Evolutionary conservation across 257 asterid genomes (phyloP).

Genomic region (Cinchona pubescens): DNA sequence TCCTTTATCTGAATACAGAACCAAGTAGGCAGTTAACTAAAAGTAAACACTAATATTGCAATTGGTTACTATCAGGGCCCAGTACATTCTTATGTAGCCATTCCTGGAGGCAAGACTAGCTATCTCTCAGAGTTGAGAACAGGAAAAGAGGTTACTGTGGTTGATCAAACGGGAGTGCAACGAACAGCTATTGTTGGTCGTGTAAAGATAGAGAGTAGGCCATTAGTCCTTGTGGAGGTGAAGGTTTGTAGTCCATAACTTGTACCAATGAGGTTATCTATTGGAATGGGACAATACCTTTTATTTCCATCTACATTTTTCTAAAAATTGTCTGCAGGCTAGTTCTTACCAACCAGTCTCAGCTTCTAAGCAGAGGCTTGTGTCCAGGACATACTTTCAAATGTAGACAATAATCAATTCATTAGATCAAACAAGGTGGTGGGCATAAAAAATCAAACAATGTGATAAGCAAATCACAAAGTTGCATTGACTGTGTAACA

Average conservation of each 20-base stretch:
- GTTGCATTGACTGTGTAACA: neutral
- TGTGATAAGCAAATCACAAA: neutral
- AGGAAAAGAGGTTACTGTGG: slow-evolving; percentile 76
- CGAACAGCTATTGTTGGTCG: slow-evolving; percentile 81
- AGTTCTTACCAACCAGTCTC: neutral
- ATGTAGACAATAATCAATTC: too few relatives aligned
- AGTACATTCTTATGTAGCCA: slow-evolving; percentile 72
- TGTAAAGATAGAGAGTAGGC: slow-evolving; percentile 85
- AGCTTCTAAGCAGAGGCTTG: neutral
- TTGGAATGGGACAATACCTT: too few relatives aligned
- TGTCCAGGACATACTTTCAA: neutral
- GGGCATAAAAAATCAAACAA: neutral
- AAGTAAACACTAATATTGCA: neutral
- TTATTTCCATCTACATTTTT: neutral
- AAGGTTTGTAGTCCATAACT: slow-evolving; percentile 43
- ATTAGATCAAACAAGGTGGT: too few relatives aligned
- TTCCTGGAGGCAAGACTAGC: slow-evolving; percentile 78
- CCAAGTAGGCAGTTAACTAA: neutral
- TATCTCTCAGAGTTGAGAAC: slow-evolving; percentile 77
- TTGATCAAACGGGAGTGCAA: slow-evolving; percentile 67
- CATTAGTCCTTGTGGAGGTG: slow-evolving; percentile 72
- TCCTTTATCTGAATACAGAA: neutral
- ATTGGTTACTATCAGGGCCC: slow-evolving; percentile 55
- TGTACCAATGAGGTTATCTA: neutral
- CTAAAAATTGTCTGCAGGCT: neutral